These are phyloP conservation scores for Cenchrus fungigraminus DNA, from an alignment of 176 grass and related monocot species.

Conservation along the genomic window DNA sequence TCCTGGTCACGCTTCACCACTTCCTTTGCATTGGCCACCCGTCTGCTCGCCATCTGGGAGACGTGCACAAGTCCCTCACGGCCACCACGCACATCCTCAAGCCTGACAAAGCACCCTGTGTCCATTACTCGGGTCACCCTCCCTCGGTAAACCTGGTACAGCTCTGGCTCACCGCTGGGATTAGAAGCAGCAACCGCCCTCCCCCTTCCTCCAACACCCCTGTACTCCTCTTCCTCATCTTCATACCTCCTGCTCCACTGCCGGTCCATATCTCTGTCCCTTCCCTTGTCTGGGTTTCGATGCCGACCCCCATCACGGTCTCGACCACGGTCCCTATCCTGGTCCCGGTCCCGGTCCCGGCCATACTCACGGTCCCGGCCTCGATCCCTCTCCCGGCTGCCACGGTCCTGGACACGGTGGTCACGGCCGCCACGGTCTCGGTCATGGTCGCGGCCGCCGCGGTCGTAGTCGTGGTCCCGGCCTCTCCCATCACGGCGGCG, in stretches of 20 bases:
- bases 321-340: constrained; percentile 9
- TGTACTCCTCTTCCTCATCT: constrained; percentile 43
- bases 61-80: constrained; percentile 78
- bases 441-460: constrained; percentile 14
- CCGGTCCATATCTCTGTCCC: constrained; percentile 38
- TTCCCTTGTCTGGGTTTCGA: constrained; percentile 38
- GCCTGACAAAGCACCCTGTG: constrained; percentile 70
- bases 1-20: constrained; percentile 60
- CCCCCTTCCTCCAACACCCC: constrained; percentile 30
- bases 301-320: constrained; percentile 39
- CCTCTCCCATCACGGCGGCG: constrained; percentile 35
- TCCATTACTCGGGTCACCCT: constrained; percentile 58
- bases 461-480: constrained; percentile 32
- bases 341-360: too few relatives aligned
- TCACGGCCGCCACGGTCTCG: constrained; percentile 12
- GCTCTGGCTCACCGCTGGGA: constrained; percentile 53
- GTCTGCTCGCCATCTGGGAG: constrained; percentile 57
- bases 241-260: constrained; percentile 55
- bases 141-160: constrained; percentile 60
- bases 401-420: too few relatives aligned
- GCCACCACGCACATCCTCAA: constrained; percentile 45
- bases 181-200: constrained; percentile 23
- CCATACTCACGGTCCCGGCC: neutral
- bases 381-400: constrained; percentile 32
- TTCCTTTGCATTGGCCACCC: constrained; percentile 1